These are phyloP conservation scores for Starmerella stigmatis DNA, from an alignment of 805 yeast genomes.

Conservation along the genomic window DNA sequence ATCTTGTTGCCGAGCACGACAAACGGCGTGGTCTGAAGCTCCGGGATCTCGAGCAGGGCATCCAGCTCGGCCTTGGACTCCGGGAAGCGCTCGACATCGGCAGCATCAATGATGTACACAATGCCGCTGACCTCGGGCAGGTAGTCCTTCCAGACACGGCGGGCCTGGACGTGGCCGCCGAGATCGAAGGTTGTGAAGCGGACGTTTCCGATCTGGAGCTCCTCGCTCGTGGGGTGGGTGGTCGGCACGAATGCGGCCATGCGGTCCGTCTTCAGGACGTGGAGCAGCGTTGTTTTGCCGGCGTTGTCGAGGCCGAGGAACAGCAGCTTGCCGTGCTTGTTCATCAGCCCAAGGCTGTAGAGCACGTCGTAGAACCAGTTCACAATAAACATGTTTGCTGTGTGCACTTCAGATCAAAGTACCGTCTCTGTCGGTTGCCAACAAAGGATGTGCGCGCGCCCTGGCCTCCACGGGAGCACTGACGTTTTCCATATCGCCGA, in stretches of 20 bases:
- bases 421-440: too few relatives aligned
- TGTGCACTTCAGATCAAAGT: too few relatives aligned
- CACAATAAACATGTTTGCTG: constrained; percentile 38
- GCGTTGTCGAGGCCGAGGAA: constrained; percentile 97
- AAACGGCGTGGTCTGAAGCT: constrained; percentile 80
- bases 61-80: constrained; percentile 94
- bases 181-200: constrained; percentile 96
- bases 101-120: constrained; percentile 92
- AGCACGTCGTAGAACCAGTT: constrained; percentile 58
- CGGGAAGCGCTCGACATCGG: constrained; percentile 88
- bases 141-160: constrained; percentile 98
- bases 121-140: constrained; percentile 99
- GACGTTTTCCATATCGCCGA: too few relatives aligned
- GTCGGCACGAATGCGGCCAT: constrained; percentile 97
- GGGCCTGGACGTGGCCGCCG: constrained; percentile 98
- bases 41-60: constrained; percentile 85
- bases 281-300: constrained; percentile 85
- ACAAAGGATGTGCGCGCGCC: too few relatives aligned
- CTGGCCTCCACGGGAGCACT: too few relatives aligned
- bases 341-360: constrained; percentile 73
- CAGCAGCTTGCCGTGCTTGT: constrained; percentile 91
- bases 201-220: constrained; percentile 89
- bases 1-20: constrained; percentile 93
- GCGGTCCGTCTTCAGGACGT: constrained; percentile 87
- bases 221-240: constrained; percentile 95